These are phyloP conservation scores for Botryotinia convoluta DNA, from an alignment of 2,329 filamentous ascomycete genomes.

Conservation along the genomic window DNA sequence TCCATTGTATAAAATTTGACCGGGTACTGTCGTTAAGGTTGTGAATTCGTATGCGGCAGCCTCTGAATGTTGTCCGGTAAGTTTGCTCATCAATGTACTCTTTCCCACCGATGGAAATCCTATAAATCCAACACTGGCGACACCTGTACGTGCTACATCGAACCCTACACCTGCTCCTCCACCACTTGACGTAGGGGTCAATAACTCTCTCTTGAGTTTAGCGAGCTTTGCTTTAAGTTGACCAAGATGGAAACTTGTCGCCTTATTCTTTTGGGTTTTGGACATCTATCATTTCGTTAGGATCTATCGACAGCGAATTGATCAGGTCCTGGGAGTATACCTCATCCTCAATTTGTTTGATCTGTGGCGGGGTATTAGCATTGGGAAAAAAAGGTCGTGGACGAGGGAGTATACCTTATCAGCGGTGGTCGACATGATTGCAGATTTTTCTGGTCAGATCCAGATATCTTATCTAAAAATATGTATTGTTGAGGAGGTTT, in stretches of 20 bases:
- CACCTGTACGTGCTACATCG: slow-evolving; percentile 95
- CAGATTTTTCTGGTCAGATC: slow-evolving; percentile 16
- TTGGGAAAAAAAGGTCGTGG: not conserved
- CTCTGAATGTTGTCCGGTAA: slow-evolving; percentile 97
- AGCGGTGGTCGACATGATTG: slow-evolving; percentile 89
- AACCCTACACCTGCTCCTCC: slow-evolving; percentile 87
- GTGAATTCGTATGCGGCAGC: slow-evolving; percentile 98
- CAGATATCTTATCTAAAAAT: not conserved
- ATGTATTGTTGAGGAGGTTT: not conserved
- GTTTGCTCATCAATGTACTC: slow-evolving; percentile 90
- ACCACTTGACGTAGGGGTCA: slow-evolving; percentile 80
- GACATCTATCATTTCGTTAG: slow-evolving; percentile 65
- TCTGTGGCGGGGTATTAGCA: slow-evolving; percentile 52
- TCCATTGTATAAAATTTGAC: slow-evolving; percentile 93
- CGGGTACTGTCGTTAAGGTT: slow-evolving; percentile 93
- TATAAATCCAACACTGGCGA: slow-evolving; percentile 95
- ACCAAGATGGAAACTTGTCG: slow-evolving; percentile 87
- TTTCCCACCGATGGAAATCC: slow-evolving; percentile 98
- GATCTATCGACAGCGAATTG: slow-evolving; percentile 22
- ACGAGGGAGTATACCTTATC: slow-evolving; percentile 68
- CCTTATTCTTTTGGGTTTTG: slow-evolving; percentile 96
- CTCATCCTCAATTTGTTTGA: slow-evolving; percentile 96
- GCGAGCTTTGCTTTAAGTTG: slow-evolving; percentile 98
- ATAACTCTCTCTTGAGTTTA: slow-evolving; percentile 92
- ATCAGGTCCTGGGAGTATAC: slow-evolving; percentile 48